These are phyloP conservation scores for Adansonia digitata DNA, from an alignment of 345 rosid genomes.

Conservation along the genomic window DNA sequence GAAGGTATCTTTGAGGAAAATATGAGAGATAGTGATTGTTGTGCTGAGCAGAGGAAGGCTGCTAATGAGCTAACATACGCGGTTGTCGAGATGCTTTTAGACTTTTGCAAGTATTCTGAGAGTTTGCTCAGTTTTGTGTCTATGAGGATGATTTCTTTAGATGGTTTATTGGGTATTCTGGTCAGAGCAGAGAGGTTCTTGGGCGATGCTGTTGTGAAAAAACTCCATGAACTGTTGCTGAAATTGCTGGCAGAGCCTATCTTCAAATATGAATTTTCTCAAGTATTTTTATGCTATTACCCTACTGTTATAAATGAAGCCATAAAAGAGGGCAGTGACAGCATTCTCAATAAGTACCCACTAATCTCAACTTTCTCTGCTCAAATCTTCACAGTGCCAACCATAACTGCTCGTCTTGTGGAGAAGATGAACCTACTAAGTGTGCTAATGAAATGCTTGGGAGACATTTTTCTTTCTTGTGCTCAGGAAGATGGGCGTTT, in stretches of 20 bases:
- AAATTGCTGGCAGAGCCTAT: slow-evolving; percentile 87
- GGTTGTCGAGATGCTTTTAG: slow-evolving; percentile 78
- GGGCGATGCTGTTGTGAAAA: slow-evolving; percentile 38
- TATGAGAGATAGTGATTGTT: slow-evolving; percentile 28
- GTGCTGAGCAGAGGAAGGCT: slow-evolving; percentile 29
- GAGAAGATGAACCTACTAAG: slow-evolving; percentile 66
- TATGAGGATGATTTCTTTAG: slow-evolving; percentile 47
- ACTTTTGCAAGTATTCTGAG: slow-evolving; percentile 74
- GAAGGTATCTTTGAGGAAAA: slow-evolving; percentile 37
- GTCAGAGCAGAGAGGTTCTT: slow-evolving; percentile 78
- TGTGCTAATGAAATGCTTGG: slow-evolving; percentile 71
- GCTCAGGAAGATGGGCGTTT: slow-evolving; percentile 75
- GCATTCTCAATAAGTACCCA: slow-evolving; percentile 42
- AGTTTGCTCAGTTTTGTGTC: slow-evolving; percentile 89
- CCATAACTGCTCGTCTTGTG: slow-evolving; percentile 84
- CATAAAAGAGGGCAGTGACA: slow-evolving; percentile 48
- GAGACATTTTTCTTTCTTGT: slow-evolving; percentile 56
- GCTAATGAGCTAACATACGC: slow-evolving; percentile 65
- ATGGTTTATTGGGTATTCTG: slow-evolving; percentile 63
- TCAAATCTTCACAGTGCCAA: slow-evolving; percentile 92
- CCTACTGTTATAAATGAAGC: slow-evolving; percentile 59
- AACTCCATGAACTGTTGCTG: slow-evolving; percentile 75
- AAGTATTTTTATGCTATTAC: slow-evolving; percentile 69
- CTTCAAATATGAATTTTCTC: slow-evolving; percentile 85
- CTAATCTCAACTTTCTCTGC: slow-evolving; percentile 74